Percentiles rank a stretch among this genome's conserved stretches.
Conservation (phyloP, 2,329 filamentous ascomycete genomes). For the Verruconis gallopava region DNA sequence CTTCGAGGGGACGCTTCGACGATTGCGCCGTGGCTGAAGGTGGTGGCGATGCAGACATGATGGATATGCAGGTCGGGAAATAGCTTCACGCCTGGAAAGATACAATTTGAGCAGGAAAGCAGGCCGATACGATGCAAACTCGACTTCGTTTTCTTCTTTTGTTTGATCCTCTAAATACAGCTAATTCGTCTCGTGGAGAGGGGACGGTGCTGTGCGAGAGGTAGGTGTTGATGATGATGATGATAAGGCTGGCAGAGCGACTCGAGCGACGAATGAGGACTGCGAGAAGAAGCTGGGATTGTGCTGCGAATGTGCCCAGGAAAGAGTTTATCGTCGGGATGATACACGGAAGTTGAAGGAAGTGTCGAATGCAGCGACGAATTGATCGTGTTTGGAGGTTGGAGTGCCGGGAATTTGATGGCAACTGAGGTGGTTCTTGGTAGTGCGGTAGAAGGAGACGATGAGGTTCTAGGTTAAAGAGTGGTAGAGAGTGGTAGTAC, state of each 20-base stretch:
- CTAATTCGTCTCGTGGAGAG: neutral
- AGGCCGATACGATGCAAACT: too few species aligned
- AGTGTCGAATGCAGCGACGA: neutral
- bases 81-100: too few species aligned
- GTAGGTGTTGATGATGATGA: too few species aligned
- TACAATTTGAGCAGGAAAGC: too few species aligned
- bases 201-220: neutral
- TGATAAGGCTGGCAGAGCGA: too few species aligned
- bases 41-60: conserved; percentile 34
- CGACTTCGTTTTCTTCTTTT: neutral
- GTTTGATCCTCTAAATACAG: conserved; percentile 1
- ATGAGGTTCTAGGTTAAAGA: too few species aligned
- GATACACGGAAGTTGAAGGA: too few species aligned
- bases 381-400: neutral
- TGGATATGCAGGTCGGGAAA: conserved; percentile 5
- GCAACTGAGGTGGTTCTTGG: neutral
- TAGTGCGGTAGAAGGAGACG: neutral
- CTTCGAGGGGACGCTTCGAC: conserved; percentile 91
- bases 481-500: neutral
- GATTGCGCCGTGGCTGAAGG: conserved; percentile 41
- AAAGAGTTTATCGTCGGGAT: too few species aligned
- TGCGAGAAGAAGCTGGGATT: neutral
- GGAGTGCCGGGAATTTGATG: neutral
- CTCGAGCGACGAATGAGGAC: neutral
- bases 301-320: neutral